These are phyloP conservation scores for Coemansia sp. DNA, from an alignment of 192 early-diverging fungal genomes.

Conservation along the genomic window DNA sequence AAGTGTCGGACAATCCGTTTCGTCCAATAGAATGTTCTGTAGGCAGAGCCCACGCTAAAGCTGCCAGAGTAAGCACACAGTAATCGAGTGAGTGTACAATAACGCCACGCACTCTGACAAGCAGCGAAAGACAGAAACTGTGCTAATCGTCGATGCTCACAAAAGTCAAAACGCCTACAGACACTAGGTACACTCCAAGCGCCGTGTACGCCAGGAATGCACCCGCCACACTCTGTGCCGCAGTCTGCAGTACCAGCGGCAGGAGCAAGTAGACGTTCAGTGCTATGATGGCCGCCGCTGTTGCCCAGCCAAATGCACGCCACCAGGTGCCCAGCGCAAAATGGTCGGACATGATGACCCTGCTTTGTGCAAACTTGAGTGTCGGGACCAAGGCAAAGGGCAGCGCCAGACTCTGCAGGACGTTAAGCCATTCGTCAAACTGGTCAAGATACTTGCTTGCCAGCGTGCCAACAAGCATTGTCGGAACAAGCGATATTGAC, in stretches of 20 bases:
- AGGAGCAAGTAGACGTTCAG: slow-evolving; percentile 60
- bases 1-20: background rate
- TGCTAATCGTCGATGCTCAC: background rate
- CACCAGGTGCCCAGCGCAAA: slow-evolving; percentile 35
- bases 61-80: too few species aligned
- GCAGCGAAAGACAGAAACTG: too few species aligned
- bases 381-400: slow-evolving; percentile 66
- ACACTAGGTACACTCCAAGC: slow-evolving; percentile 24
- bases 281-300: slow-evolving; percentile 56
- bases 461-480: slow-evolving; percentile 62
- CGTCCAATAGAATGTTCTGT: background rate
- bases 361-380: slow-evolving; percentile 60
- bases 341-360: slow-evolving; percentile 52
- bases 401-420: slow-evolving; percentile 66
- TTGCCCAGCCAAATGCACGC: slow-evolving; percentile 47
- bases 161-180: slow-evolving; percentile 22
- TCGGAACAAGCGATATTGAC: slow-evolving; percentile 64
- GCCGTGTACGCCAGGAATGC: slow-evolving; percentile 18
- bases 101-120: too few species aligned
- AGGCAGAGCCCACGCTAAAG: background rate
- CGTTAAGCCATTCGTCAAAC: slow-evolving; percentile 69
- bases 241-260: slow-evolving; percentile 32
- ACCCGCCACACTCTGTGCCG: slow-evolving; percentile 12
- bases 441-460: slow-evolving; percentile 62
- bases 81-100: too few species aligned